A percentile compares a stretch with the other conserved stretches of the same genome.
phyloP scores from a whole-genome alignment of 228 moss, liverwort and hornwort genomes.

The Sphagnum fallax region DNA sequence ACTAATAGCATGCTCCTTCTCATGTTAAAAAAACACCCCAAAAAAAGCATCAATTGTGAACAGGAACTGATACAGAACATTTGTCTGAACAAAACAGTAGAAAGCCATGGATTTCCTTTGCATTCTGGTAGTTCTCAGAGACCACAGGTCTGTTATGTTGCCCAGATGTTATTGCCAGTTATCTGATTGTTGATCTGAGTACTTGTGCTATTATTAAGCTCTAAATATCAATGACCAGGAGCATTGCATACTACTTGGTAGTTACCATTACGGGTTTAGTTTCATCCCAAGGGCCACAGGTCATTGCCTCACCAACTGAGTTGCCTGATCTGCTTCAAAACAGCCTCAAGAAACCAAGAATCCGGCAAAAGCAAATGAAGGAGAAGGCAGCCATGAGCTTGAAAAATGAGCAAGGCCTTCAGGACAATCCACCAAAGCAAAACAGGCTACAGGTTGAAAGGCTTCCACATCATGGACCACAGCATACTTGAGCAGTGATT shows the following conservation, averaged over 20 bases:
- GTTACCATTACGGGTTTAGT: conserved; percentile 1
- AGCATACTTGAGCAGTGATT: conserved; percentile 6
- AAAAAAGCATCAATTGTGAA: too few species aligned
- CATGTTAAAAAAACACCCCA: too few species aligned
- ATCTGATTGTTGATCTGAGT: neutral
- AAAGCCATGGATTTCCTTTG: too few species aligned
- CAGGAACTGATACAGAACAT: too few species aligned
- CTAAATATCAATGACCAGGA: neutral
- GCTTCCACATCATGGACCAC: conserved; percentile 1
- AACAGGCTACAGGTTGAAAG: conserved; percentile 1
- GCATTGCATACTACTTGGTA: neutral
- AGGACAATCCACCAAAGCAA: neutral
- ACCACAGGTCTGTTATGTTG: neutral
- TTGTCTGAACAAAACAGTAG: too few species aligned
- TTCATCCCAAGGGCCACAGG: neutral
- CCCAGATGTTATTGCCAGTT: neutral
- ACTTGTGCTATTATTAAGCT: neutral
- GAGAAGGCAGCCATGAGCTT: neutral
- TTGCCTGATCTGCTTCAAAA: neutral
- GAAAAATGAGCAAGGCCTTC: neutral
- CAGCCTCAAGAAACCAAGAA: neutral
- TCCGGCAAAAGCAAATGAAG: neutral
- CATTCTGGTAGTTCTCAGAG: neutral
- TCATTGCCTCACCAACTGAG: neutral
- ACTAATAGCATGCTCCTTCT: neutral